A percentile compares a stretch with the other conserved stretches of the same genome.
Conservation (phyloP, 1,284 basidiomycete species). For the Malassezia nana region DNA sequence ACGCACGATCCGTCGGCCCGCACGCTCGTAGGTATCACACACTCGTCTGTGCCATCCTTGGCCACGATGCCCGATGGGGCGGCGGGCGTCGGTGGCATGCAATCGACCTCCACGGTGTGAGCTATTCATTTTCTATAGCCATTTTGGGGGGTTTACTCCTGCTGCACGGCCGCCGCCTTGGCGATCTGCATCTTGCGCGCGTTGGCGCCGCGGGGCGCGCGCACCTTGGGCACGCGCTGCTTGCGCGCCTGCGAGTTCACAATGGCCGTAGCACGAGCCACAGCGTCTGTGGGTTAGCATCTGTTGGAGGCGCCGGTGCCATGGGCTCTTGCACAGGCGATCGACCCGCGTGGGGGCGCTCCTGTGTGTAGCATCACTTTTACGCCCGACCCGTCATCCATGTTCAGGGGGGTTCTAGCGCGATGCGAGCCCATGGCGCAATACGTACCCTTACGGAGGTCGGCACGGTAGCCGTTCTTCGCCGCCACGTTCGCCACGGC, state of each 20-base stretch:
- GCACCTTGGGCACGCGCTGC: slow-evolving; percentile 5
- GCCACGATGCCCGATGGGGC: slow-evolving; percentile 16
- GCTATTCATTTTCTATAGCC: slow-evolving; percentile 8
- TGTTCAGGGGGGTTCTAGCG: slow-evolving; percentile 48
- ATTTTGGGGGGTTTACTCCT: slow-evolving; percentile 12
- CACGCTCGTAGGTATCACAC: slow-evolving; percentile 11
- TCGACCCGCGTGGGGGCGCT: slow-evolving; percentile 22
- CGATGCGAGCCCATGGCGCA: slow-evolving; percentile 22
- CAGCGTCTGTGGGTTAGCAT: slow-evolving; percentile 27
- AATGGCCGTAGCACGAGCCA: slow-evolving; percentile 41
- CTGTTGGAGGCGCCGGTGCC: slow-evolving; percentile 11
- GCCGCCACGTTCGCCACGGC: slow-evolving; percentile 37
- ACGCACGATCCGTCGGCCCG: slow-evolving; percentile 19
- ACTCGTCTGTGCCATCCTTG: neutral
- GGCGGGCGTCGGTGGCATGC: neutral
- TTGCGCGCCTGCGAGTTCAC: slow-evolving; percentile 28
- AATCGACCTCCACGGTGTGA: neutral
- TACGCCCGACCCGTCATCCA: slow-evolving; percentile 46
- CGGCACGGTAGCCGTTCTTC: slow-evolving; percentile 45
- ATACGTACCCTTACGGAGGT: slow-evolving; percentile 42
- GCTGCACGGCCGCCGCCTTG: neutral
- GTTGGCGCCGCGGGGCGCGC: slow-evolving; percentile 10
- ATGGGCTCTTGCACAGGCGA: slow-evolving; percentile 2
- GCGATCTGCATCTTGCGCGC: slow-evolving; percentile 10
- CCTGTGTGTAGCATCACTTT: slow-evolving; percentile 42